These are phyloP conservation scores for Moniliella sp. DNA, from an alignment of 1,284 basidiomycete genomes.

Conservation along the genomic window DNA sequence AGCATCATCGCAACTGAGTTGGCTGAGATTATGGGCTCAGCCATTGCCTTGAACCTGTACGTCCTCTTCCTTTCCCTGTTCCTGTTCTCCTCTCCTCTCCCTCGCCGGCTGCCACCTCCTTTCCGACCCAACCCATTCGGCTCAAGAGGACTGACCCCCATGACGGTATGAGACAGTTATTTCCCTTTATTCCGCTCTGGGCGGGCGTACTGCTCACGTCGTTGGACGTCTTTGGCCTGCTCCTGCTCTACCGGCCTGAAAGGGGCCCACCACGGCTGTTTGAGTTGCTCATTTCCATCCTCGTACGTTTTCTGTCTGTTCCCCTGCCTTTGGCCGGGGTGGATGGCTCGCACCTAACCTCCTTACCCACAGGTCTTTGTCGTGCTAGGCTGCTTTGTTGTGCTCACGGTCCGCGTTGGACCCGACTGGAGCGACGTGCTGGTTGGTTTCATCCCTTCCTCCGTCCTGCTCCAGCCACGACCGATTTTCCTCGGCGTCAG, in stretches of 20 bases:
- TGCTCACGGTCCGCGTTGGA: constrained; percentile 53
- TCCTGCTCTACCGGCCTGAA: constrained; percentile 35
- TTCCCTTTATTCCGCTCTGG: constrained; percentile 44
- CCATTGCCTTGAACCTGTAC: constrained; percentile 52
- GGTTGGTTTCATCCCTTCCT: constrained; percentile 56
- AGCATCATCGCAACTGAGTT: constrained; percentile 46
- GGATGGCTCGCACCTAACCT: no score
- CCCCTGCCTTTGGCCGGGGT: no score
- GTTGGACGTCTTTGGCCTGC: constrained; percentile 57
- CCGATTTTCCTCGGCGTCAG: constrained; percentile 56
- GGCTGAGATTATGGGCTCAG: constrained; percentile 53
- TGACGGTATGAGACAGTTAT: no score
- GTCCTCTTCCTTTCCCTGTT: constrained; percentile 4
- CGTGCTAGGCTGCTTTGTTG: constrained; percentile 48
- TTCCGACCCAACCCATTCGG: background rate
- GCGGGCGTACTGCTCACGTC: constrained; percentile 51
- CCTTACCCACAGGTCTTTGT: constrained; percentile 4
- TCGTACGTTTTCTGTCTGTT: constrained; percentile 36
- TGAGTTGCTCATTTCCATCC: constrained; percentile 48
- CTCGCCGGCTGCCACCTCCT: no score
- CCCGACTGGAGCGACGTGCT: constrained; percentile 62
- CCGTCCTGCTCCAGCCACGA: constrained; percentile 41
- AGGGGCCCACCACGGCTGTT: constrained; percentile 36
- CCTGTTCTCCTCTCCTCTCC: constrained; percentile 14
- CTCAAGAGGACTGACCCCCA: no score